Percentiles rank a stretch among this genome's conserved stretches.
These are phyloP conservation scores for Ogataea populi-albae DNA, from an alignment of 805 yeast species.

Conservation along the genomic window DNA sequence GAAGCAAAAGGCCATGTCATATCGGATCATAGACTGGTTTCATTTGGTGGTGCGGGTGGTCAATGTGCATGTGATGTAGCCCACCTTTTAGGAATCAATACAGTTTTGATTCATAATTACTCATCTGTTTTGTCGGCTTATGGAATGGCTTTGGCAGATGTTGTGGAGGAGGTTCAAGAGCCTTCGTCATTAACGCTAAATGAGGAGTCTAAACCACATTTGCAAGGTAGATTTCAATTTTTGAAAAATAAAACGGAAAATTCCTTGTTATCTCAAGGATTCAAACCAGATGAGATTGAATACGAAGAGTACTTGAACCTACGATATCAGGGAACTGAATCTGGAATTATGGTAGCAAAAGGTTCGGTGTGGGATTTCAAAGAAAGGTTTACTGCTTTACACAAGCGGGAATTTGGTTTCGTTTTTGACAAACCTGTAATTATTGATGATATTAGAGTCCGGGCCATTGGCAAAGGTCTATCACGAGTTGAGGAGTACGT, in stretches of 20 bases:
- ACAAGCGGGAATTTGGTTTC: conserved; percentile 73
- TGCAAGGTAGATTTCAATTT: conserved; percentile 44
- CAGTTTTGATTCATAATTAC: conserved; percentile 72
- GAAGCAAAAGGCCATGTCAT: conserved; percentile 78
- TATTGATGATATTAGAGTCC: conserved; percentile 68
- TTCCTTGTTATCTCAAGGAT: conserved; percentile 52
- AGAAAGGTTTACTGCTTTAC: conserved; percentile 50
- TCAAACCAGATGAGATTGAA: conserved; percentile 40
- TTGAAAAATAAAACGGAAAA: conserved; percentile 42
- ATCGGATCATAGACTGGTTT: conserved; percentile 65
- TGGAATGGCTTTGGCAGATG: conserved; percentile 85
- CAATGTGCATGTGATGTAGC: conserved; percentile 85
- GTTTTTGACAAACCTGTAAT: conserved; percentile 52
- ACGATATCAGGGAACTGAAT: conserved; percentile 83
- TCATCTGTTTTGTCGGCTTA: conserved; percentile 84
- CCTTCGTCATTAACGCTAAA: conserved; percentile 55
- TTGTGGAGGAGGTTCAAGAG: conserved; percentile 74
- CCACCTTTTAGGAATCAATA: conserved; percentile 60
- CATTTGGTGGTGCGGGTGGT: conserved; percentile 95
- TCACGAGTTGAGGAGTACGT: conserved; percentile 38
- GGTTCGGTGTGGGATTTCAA: conserved; percentile 30
- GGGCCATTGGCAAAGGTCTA: conserved; percentile 65
- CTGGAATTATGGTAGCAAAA: conserved; percentile 62
- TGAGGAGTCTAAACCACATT: conserved; percentile 27
- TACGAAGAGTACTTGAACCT: conserved; percentile 69